Conservation (phyloP, 2,329 filamentous ascomycete species). For the Neocatenulostroma microsporum region DNA sequence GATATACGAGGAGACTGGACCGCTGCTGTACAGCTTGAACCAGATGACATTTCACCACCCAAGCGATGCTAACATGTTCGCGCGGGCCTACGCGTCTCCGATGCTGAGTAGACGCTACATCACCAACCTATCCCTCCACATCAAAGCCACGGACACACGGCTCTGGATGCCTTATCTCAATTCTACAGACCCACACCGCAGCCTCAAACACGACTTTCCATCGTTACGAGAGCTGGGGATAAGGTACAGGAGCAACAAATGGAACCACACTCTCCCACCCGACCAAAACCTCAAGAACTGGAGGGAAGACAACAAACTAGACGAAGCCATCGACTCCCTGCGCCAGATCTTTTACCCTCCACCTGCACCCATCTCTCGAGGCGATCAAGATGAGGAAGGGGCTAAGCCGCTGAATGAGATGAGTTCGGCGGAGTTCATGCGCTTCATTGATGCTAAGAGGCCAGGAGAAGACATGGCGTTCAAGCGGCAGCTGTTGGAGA, state of each 20-base stretch:
- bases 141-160: slow-evolving; percentile 28
- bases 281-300: slow-evolving; percentile 25
- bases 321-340: slow-evolving; percentile 25
- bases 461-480: slow-evolving; percentile 13
- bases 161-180: slow-evolving; percentile 33
- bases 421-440: slow-evolving; percentile 8
- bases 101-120: slow-evolving; percentile 15
- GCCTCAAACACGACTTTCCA: slow-evolving; percentile 28
- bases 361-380: neutral
- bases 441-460: slow-evolving; percentile 7
- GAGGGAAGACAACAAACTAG: slow-evolving; percentile 22
- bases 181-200: slow-evolving; percentile 21
- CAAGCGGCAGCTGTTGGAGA: slow-evolving; percentile 13
- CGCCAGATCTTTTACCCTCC: slow-evolving; percentile 20
- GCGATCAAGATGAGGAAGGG: neutral
- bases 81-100: slow-evolving; percentile 23
- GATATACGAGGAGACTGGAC: slow-evolving; percentile 27
- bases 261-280: slow-evolving; percentile 20
- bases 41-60: slow-evolving; percentile 30
- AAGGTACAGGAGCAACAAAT: slow-evolving; percentile 26
- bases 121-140: slow-evolving; percentile 23
- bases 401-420: slow-evolving; percentile 11
- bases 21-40: slow-evolving; percentile 30
- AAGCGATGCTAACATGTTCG: slow-evolving; percentile 33
- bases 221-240: slow-evolving; percentile 24